These are phyloP conservation scores for Nicotiana attenuata DNA, from an alignment of 257 asterid genomes.

Conservation along the genomic window DNA sequence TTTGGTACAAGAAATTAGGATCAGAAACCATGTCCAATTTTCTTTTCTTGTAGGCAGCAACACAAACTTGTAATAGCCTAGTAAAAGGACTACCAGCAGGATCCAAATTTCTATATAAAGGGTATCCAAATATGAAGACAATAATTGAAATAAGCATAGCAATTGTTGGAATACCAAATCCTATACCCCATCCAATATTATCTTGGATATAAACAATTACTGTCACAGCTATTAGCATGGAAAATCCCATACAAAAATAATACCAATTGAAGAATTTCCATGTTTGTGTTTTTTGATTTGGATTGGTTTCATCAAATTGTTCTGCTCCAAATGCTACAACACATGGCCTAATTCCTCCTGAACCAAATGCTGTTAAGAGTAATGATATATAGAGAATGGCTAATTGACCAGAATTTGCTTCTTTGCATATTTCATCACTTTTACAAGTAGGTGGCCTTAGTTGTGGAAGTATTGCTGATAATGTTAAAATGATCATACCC, in stretches of 20 bases:
- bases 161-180: constrained; percentile 66
- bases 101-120: constrained; percentile 59
- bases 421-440: constrained; percentile 30
- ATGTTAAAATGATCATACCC: constrained; percentile 70
- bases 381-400: constrained; percentile 61
- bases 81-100: constrained; percentile 96
- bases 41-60: constrained; percentile 71
- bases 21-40: constrained; percentile 38
- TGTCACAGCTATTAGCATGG: constrained; percentile 73
- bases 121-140: constrained; percentile 63
- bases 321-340: constrained; percentile 85
- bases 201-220: constrained; percentile 80
- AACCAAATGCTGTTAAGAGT: constrained; percentile 59
- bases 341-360: constrained; percentile 81
- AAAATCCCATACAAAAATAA: constrained; percentile 82
- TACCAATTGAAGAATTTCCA: constrained; percentile 97
- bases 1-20: constrained; percentile 36
- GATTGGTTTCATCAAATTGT: constrained; percentile 69
- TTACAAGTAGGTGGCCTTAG: constrained; percentile 68
- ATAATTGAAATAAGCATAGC: constrained; percentile 70
- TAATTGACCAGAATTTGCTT: constrained; percentile 55
- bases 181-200: constrained; percentile 85
- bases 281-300: constrained; percentile 48
- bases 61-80: constrained; percentile 74
- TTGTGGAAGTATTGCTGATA: constrained; percentile 61